Conservation (phyloP, 306 rosid species). For the Trifolium subterraneum region DNA sequence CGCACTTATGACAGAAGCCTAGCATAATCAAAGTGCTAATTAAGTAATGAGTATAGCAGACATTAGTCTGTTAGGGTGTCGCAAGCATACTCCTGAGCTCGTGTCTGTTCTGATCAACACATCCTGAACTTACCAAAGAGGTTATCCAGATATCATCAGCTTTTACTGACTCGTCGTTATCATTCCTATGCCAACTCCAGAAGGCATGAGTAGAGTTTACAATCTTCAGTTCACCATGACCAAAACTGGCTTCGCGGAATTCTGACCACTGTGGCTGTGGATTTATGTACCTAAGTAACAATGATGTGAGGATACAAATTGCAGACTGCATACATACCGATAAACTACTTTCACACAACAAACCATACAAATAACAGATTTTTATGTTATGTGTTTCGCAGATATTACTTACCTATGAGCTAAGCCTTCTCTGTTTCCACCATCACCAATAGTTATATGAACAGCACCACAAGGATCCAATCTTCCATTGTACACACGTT, state of each 20-base stretch:
- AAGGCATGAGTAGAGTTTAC: conserved; percentile 80
- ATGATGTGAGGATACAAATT: conserved; percentile 21
- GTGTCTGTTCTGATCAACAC: conserved; percentile 58
- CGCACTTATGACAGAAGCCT: background rate
- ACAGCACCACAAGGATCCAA: conserved; percentile 81
- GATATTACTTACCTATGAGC: conserved; percentile 64
- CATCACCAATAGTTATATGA: conserved; percentile 96
- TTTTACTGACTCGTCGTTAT: conserved; percentile 79
- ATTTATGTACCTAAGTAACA: conserved; percentile 58
- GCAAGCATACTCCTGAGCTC: conserved; percentile 56
- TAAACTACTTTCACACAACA: background rate
- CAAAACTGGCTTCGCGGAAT: conserved; percentile 93
- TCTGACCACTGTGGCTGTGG: conserved; percentile 89
- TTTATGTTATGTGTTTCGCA: conserved; percentile 19
- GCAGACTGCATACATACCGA: conserved; percentile 27
- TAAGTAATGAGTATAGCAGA: conserved; percentile 15
- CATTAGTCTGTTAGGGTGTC: conserved; percentile 41
- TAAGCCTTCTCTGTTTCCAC: conserved; percentile 96
- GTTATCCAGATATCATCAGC: conserved; percentile 91
- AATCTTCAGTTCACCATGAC: conserved; percentile 85
- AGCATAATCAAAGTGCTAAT: background rate
- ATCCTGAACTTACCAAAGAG: conserved; percentile 69
- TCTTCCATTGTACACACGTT: conserved; percentile 73
- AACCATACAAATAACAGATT: conserved; percentile 22
- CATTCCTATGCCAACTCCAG: conserved; percentile 99